Percentiles rank a stretch among this genome's conserved stretches.
Evolutionary conservation across 768 basidiomycete species (phyloP).

Genomic region (Wakefieldia striispora): DNA sequence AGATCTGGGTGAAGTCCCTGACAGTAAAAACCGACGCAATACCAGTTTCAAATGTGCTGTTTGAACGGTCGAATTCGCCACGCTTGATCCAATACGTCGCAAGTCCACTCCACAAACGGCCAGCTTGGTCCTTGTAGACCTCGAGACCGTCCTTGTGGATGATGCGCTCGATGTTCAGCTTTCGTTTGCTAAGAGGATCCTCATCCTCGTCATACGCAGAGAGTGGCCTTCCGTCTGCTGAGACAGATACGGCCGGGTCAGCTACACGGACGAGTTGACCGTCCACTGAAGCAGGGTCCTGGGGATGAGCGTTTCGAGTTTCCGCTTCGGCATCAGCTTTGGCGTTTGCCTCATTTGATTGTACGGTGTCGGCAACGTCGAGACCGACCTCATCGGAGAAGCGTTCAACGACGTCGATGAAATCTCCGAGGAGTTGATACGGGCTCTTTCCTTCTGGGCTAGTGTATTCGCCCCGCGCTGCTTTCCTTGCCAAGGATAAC

Average conservation of each 20-base stretch:
- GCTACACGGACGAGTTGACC: constrained; percentile 71
- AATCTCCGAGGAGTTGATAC: constrained; percentile 90
- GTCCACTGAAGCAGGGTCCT: constrained; percentile 46
- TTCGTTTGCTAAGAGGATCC: constrained; percentile 66
- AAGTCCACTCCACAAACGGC: constrained; percentile 91
- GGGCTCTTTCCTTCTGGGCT: constrained; percentile 94
- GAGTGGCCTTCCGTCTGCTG: constrained; percentile 48
- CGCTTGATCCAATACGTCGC: constrained; percentile 99
- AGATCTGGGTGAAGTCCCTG: constrained; percentile 96
- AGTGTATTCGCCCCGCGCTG: constrained; percentile 75
- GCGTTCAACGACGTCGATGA: constrained; percentile 87
- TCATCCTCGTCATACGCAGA: constrained; percentile 75
- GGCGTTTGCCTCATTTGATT: constrained; percentile 50
- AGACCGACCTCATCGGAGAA: constrained; percentile 92
- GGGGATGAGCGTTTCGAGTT: constrained; percentile 28
- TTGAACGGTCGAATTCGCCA: constrained; percentile 90
- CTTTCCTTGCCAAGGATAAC: constrained; percentile 79
- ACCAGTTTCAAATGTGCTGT: constrained; percentile 84
- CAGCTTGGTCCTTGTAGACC: constrained; percentile 95
- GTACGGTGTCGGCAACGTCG: constrained; percentile 70
- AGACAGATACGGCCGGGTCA: constrained; percentile 57
- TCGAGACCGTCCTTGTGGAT: constrained; percentile 82
- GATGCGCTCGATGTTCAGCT: constrained; percentile 84
- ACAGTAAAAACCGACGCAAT: constrained; percentile 84
- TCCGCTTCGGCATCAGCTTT: constrained; percentile 47